A percentile compares a stretch with the other conserved stretches of the same genome.
Evolutionary conservation across 1,139 yeast genomes (phyloP).

Genomic region (Arxiozyma telluris): DNA sequence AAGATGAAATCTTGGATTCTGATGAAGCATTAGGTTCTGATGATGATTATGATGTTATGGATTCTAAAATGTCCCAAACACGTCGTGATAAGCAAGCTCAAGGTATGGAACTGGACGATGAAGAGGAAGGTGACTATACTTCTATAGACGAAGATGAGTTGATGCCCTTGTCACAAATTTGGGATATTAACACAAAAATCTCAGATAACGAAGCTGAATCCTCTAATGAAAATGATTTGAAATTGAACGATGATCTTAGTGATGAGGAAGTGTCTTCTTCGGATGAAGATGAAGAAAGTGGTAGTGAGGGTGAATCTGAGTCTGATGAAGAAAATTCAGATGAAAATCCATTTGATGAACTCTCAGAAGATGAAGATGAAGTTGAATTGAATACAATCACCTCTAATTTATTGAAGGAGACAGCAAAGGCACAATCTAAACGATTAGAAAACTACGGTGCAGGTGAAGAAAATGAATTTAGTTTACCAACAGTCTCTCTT

Average conservation of each 20-base stretch:
- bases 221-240: conserved; percentile 28
- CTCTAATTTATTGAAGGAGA: conserved; percentile 26
- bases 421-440: conserved; percentile 35
- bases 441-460: conserved; percentile 39
- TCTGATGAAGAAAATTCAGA: conserved; percentile 18
- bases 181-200: conserved; percentile 43
- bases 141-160: conserved; percentile 65
- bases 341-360: conserved; percentile 32
- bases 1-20: conserved; percentile 66
- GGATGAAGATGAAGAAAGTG: background rate
- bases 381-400: conserved; percentile 33
- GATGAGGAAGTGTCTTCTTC: conserved; percentile 1
- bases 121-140: conserved; percentile 37
- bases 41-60: conserved; percentile 60
- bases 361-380: conserved; percentile 33
- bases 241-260: conserved; percentile 9
- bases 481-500: conserved; percentile 42
- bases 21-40: conserved; percentile 73
- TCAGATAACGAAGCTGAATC: conserved; percentile 38
- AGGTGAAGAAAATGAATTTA: conserved; percentile 60
- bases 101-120: conserved; percentile 17
- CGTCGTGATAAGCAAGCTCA: conserved; percentile 43
- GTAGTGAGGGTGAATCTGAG: conserved; percentile 22
- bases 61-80: conserved; percentile 60
- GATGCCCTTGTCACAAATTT: conserved; percentile 71